These are phyloP conservation scores for Neurospora tetrasperma DNA, from an alignment of 495 filamentous ascomycete genomes.

Conservation along the genomic window DNA sequence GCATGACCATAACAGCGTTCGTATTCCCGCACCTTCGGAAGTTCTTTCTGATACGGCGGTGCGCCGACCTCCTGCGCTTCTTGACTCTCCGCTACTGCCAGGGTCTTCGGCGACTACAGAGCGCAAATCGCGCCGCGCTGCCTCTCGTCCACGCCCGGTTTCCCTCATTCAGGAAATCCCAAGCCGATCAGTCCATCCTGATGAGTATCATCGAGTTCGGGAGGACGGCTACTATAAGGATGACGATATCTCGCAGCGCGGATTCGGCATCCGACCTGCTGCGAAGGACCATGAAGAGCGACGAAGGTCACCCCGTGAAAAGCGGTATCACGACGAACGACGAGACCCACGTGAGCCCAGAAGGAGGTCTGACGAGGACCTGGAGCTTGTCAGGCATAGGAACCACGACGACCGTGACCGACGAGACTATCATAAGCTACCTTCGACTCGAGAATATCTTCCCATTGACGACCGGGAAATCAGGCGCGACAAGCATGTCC, in stretches of 20 bases:
- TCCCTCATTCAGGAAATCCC: conserved; percentile 38
- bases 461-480: background rate
- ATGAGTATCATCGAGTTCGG: conserved; percentile 33
- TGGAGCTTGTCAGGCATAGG: conserved; percentile 13
- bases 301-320: conserved; percentile 16
- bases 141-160: conserved; percentile 28
- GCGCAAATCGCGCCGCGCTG: conserved; percentile 12
- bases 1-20: conserved; percentile 34
- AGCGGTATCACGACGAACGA: conserved; percentile 26
- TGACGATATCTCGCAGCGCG: conserved; percentile 27
- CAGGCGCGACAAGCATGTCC: background rate
- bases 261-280: conserved; percentile 37
- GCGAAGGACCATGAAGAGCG: conserved; percentile 20
- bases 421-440: background rate
- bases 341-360: conserved; percentile 19
- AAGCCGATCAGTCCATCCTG: conserved; percentile 24
- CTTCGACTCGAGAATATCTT: background rate
- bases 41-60: conserved; percentile 26
- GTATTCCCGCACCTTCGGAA: conserved; percentile 33
- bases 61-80: conserved; percentile 20
- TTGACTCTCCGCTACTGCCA: conserved; percentile 12
- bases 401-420: conserved; percentile 15
- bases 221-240: conserved; percentile 27
- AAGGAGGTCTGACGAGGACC: conserved; percentile 28
- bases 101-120: background rate